Percentiles rank a stretch among this genome's conserved stretches.
phyloP scores from a whole-genome alignment of 208 protist species.

The Trypanosoma platydactyli region DNA sequence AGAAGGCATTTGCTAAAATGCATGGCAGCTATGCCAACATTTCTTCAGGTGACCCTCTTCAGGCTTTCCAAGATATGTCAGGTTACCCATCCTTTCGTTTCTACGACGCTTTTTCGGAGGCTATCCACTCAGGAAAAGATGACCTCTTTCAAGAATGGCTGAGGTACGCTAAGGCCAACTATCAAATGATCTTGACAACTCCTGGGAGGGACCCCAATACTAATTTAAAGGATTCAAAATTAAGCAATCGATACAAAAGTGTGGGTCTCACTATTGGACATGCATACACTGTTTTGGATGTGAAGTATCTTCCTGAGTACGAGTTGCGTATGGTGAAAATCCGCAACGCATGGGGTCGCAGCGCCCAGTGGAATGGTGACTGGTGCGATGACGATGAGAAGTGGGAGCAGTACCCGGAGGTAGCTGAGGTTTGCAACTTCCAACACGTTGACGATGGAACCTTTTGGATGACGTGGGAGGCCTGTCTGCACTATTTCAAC shows the following conservation, averaged over 20 bases:
- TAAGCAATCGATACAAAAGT: conserved; percentile 36
- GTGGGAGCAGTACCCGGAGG: conserved; percentile 73
- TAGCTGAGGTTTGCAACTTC: conserved; percentile 68
- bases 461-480: conserved; percentile 87
- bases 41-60: conserved; percentile 72
- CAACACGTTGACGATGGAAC: conserved; percentile 50
- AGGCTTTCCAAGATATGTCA: conserved; percentile 84
- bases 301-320: conserved; percentile 49
- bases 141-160: conserved; percentile 56
- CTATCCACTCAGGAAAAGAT: conserved; percentile 26
- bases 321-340: conserved; percentile 65
- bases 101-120: conserved; percentile 42
- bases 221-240: conserved; percentile 29
- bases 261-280: conserved; percentile 65
- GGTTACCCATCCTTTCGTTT: conserved; percentile 69
- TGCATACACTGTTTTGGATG: conserved; percentile 71
- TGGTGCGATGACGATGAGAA: conserved; percentile 73
- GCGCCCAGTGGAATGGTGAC: conserved; percentile 71
- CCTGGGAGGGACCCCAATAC: conserved; percentile 48
- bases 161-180: conserved; percentile 34
- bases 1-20: conserved; percentile 92
- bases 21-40: conserved; percentile 83
- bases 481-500: conserved; percentile 83
- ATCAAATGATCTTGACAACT: conserved; percentile 78
- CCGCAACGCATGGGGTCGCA: conserved; percentile 68